These are phyloP conservation scores for Pholiota molesta DNA, from an alignment of 768 basidiomycete genomes.

Conservation along the genomic window DNA sequence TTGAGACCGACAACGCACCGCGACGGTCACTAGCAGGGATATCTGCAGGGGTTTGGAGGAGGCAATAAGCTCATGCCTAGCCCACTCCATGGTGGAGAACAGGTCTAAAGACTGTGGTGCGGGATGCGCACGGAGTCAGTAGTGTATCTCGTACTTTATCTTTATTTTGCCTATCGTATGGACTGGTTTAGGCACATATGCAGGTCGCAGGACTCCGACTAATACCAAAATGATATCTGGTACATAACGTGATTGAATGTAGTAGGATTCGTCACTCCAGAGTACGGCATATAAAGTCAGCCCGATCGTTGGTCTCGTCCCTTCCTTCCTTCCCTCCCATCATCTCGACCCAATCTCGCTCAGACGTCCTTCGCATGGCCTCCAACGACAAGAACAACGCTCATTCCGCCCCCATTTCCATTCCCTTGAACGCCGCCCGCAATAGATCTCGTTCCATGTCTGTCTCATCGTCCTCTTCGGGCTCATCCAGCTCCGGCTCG, in stretches of 20 bases:
- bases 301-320: constrained; percentile 14
- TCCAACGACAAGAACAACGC: constrained; percentile 34
- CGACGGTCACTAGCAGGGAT: background rate
- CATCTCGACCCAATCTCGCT: background rate
- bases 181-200: background rate
- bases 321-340: constrained; percentile 25
- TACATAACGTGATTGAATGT: constrained; percentile 16
- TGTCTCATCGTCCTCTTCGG: constrained; percentile 61
- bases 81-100: constrained; percentile 9
- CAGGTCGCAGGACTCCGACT: background rate
- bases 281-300: constrained; percentile 18
- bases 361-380: constrained; percentile 28
- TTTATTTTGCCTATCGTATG: background rate
- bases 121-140: background rate
- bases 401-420: constrained; percentile 72
- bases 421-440: constrained; percentile 52
- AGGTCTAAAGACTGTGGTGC: background rate
- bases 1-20: background rate
- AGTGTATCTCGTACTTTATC: background rate
- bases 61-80: background rate
- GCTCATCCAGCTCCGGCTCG: constrained; percentile 54
- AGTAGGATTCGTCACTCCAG: constrained; percentile 8
- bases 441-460: constrained; percentile 63
- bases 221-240: background rate
- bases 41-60: constrained; percentile 4